Evolutionary conservation across 2,329 filamentous ascomycete species (phyloP), one percentile per base, ranked within the genome.

Genomic region (Alternaria alternata): DNA sequence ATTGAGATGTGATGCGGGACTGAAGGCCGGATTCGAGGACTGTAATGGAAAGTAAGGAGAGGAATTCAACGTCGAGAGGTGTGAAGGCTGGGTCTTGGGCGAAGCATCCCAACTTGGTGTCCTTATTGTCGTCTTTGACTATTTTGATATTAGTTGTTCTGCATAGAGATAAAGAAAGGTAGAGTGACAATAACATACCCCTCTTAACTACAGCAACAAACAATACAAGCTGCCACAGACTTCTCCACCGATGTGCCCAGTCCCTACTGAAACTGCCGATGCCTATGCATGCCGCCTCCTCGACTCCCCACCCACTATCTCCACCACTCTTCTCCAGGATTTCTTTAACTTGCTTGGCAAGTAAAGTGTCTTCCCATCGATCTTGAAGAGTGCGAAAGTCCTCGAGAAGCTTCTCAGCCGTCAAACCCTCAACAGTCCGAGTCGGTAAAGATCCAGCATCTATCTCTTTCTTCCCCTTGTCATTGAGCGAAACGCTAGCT

Each of bases 1-100:
- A 63, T 0, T 39, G 26, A 0, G 57, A 12, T 0, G 65, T 55
- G 18, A 79, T 74, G 20, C 71, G 61, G 0, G 54, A 51, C 32
- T 73, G 64, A 16, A 74, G 67, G 7, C 52, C 46, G 0, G 63
- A 44, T 2, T 59, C 4, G 1, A 70, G 49, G 2, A 70, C 59
- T 0, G 57, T 57, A 32, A 79, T 62, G 9, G 63, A 57, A 8
- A 79, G 65, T 0, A 59, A 41, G 0, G 51, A 26, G 5, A 79
- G 70, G 22, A 79, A 75, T 0, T 62, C 54, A 0, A 64, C 63
- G 44, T 79, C 77, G 30, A 79, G 53, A 1, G 69, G 7, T 4
- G 72, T 77, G 53, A 78, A 79, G 7, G 68, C 66, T 1, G 77
- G 77, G 46, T 79, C 77, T 62, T 79, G 76, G 1, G 76, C 75